phyloP scores from a whole-genome alignment of 441 rosid species.

The Pelargonium australe region DNA sequence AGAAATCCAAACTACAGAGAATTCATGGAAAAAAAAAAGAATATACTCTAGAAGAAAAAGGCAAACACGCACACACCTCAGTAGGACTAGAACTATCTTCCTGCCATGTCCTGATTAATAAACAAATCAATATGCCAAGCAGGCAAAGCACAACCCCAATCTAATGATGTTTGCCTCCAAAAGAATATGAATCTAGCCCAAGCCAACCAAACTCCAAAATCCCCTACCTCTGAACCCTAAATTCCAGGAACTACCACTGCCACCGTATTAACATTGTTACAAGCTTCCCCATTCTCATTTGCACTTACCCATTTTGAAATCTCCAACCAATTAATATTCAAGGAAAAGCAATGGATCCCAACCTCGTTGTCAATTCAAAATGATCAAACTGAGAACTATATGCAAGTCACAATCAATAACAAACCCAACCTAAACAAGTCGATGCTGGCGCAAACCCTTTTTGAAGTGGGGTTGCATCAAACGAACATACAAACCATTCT shows the following conservation, averaged over 20 bases:
- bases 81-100: too few species aligned
- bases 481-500: conserved; percentile 84
- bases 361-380: conserved; percentile 22
- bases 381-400: conserved; percentile 23
- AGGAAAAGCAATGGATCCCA: conserved; percentile 5
- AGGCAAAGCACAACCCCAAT: conserved; percentile 36
- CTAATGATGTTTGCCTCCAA: conserved; percentile 39
- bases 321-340: conserved; percentile 7
- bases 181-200: conserved; percentile 56
- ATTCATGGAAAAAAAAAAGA: too few species aligned
- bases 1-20: too few species aligned
- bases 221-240: conserved; percentile 38
- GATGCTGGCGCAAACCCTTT: conserved; percentile 86
- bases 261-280: conserved; percentile 18
- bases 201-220: conserved; percentile 37
- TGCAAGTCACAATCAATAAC: conserved; percentile 19
- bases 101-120: conserved; percentile 27
- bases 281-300: conserved; percentile 22
- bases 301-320: conserved; percentile 12
- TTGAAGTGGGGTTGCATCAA: conserved; percentile 96
- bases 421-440: conserved; percentile 47
- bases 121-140: conserved; percentile 59
- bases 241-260: conserved; percentile 27
- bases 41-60: too few species aligned
- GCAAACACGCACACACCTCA: too few species aligned